Conservation (phyloP, 2,329 filamentous ascomycete genomes). For the Diaporthe ampelina region DNA sequence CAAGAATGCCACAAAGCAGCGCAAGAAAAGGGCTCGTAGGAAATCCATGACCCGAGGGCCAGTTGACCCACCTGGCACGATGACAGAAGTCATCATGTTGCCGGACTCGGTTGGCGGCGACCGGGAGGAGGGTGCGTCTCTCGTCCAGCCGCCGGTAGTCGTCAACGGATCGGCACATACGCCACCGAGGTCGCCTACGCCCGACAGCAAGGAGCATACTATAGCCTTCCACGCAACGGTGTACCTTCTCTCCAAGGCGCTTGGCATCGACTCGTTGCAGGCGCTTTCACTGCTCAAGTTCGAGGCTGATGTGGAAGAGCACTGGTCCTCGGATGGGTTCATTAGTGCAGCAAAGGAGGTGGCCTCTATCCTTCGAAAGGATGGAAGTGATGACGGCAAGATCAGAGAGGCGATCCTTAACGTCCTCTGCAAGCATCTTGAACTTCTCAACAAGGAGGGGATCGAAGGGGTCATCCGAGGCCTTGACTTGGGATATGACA, state of each 20-base stretch:
- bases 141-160: background rate
- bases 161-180: background rate
- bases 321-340: conserved; percentile 42
- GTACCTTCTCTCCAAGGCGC: conserved; percentile 41
- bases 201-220: background rate
- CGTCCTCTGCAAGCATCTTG: conserved; percentile 6
- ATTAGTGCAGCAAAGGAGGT: conserved; percentile 38
- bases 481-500: conserved; percentile 20
- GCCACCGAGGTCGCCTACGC: background rate
- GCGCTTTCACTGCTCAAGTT: conserved; percentile 41
- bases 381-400: conserved; percentile 11
- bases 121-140: conserved; percentile 11
- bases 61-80: background rate
- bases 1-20: conserved; percentile 9
- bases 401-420: conserved; percentile 42
- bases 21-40: background rate
- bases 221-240: conserved; percentile 42
- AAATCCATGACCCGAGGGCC: background rate
- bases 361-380: conserved; percentile 36
- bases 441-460: background rate
- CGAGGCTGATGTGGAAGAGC: conserved; percentile 23
- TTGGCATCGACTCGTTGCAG: conserved; percentile 39
- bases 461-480: conserved; percentile 17
- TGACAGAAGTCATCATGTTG: background rate
- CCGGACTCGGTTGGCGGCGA: background rate